Conservation (phyloP, 2,329 filamentous ascomycete genomes). For the Epichloe glyceriae region DNA sequence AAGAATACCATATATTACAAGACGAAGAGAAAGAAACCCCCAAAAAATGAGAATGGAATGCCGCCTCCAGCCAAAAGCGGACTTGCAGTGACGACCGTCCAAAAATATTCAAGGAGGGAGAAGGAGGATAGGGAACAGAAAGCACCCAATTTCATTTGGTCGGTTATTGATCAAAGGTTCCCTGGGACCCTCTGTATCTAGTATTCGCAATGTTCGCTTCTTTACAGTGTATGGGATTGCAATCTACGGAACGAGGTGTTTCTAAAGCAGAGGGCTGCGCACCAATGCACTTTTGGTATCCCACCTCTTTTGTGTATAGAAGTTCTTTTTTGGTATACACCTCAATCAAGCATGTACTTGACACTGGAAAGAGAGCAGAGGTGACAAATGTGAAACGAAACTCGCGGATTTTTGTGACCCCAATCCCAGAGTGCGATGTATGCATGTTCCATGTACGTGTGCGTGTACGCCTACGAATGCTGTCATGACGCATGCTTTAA, state of each 20-base stretch:
- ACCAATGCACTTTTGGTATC: no score
- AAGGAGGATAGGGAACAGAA: not conserved
- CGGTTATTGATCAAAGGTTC: no score
- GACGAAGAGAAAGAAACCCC: not conserved
- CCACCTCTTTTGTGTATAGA: not conserved
- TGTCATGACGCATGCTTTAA: not conserved
- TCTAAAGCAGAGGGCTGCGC: not conserved
- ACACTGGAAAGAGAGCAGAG: no score
- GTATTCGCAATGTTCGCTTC: not conserved
- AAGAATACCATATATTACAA: not conserved
- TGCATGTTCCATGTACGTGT: no score
- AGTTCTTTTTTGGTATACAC: no score
- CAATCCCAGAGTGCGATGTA: no score
- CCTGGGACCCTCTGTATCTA: not conserved
- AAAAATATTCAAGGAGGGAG: not conserved
- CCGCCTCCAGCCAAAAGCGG: no score
- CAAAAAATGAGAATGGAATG: not conserved
- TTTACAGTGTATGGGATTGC: not conserved
- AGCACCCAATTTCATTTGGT: no score
- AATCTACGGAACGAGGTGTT: not conserved
- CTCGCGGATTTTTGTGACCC: no score
- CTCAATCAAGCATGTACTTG: no score
- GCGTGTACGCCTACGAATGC: no score
- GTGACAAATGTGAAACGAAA: no score
- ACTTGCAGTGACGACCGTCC: not conserved